Conservation (phyloP, 1,284 basidiomycete genomes). For the Rhodotorula sp. region DNA sequence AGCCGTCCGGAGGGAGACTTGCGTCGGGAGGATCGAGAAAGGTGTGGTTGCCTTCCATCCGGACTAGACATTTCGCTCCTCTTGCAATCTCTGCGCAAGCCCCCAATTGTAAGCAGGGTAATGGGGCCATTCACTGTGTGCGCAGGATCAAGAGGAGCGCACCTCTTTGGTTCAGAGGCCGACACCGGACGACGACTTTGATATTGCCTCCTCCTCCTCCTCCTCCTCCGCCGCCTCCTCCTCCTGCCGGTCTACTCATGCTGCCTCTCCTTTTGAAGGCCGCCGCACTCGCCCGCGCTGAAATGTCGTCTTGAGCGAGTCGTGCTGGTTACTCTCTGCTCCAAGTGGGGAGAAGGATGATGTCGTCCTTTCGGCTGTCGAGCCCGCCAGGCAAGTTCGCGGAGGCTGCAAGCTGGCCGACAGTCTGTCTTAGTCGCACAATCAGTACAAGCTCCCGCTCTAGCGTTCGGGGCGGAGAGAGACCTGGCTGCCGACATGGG, state of each 20-base stretch:
- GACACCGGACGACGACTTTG: constrained; percentile 89
- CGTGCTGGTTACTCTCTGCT: too few relatives aligned
- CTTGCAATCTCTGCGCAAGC: constrained; percentile 69
- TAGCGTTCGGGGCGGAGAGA: too few relatives aligned
- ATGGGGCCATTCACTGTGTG: too few relatives aligned
- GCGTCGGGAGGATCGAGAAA: constrained; percentile 73
- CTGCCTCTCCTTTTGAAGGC: background rate
- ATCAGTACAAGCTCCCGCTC: too few relatives aligned
- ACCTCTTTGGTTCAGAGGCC: constrained; percentile 91
- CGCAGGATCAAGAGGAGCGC: constrained; percentile 15
- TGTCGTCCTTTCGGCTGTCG: too few relatives aligned
- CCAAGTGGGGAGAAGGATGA: too few relatives aligned
- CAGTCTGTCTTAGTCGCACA: too few relatives aligned
- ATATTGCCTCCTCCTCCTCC: constrained; percentile 65
- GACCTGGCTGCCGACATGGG: too few relatives aligned
- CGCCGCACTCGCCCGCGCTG: too few relatives aligned
- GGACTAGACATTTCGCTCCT: constrained; percentile 85
- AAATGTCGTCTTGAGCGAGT: too few relatives aligned
- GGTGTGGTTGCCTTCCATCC: constrained; percentile 88
- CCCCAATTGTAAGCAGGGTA: background rate
- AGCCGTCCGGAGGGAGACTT: background rate
- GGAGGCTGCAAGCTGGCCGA: too few relatives aligned
- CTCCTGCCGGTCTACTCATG: background rate
- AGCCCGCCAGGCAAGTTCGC: too few relatives aligned
- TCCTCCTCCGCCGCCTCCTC: background rate